Evolutionary conservation across 495 filamentous ascomycete species (phyloP), one percentile per base, ranked within the genome.

Genomic region (Aspergillus bertholletiae): DNA sequence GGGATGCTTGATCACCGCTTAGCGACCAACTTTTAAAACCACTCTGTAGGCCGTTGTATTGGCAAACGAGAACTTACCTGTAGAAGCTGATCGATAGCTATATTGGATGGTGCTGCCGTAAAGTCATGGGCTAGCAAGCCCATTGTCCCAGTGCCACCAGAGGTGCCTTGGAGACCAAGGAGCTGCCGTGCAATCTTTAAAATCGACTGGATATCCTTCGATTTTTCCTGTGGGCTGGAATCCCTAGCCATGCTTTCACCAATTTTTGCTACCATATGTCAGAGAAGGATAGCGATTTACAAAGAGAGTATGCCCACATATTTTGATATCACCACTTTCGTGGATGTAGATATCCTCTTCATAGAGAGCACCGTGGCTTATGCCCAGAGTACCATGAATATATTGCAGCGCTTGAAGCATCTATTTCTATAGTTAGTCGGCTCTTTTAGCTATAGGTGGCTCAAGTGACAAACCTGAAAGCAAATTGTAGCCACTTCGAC

Each of bases 401-500:
- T 51, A 51, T 40, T 40, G 28, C 4, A 51, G 35, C 5, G 28
- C 48, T 20, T 51, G 48, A 5, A 51, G 48, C 5, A 51, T 37
- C 48, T 51, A 39, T 24, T 12, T 17, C 32, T 17, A 20, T 20
- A 18, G 15, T 24, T 24, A 37, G 28, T 15, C 32, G 11, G 40
- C 4, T 20, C 27, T 28, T 51, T 15, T 7, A 23, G 15, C 6
- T 51, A 11, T 13, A 26, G 20, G 15, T 13, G 26, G 4, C 15
- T 18, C 5, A 30, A 49, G 7, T 23, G 28, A 27, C 20, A 39
- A 39, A 51, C 48, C 48, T 37, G 28, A 17, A 39, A 22, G 48
- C 48, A 51, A 51, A 51, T 39, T 8, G 48, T 51, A 8, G 48
- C 48, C 9, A 51, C 48, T 26, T 51, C 48, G 9, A 51, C 32